A percentile compares a stretch with the other conserved stretches of the same genome.
Evolutionary conservation across 2,329 filamentous ascomycete species (phyloP).

Genomic region (Alternaria postmessia): DNA sequence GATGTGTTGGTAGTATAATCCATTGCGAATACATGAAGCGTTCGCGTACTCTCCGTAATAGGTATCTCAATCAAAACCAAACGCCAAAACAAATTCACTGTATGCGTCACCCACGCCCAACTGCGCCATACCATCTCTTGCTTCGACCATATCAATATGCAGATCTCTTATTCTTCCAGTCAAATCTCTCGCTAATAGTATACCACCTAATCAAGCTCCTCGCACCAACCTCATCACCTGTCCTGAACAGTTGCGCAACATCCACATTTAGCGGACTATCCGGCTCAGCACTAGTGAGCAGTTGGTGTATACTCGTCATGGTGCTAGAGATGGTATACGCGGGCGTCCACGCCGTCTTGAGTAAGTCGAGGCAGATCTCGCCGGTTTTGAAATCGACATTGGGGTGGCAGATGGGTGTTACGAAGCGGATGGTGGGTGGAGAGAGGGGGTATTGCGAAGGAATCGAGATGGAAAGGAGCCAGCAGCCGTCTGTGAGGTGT

Average conservation of each 20-base stretch:
- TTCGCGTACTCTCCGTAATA: neutral
- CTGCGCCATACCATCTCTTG: neutral
- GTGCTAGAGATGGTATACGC: conserved; percentile 82
- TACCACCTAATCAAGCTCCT: conserved; percentile 76
- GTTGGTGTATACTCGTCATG: conserved; percentile 74
- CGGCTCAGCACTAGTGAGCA: conserved; percentile 72
- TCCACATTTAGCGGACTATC: conserved; percentile 83
- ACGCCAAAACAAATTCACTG: conserved; percentile 2
- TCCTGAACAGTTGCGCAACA: conserved; percentile 73
- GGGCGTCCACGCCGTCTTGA: conserved; percentile 80
- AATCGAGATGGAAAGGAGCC: conserved; percentile 80
- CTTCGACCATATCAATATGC: neutral
- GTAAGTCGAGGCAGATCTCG: conserved; percentile 92
- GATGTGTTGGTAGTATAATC: neutral
- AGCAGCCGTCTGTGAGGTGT: conserved; percentile 69
- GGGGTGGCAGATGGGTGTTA: conserved; percentile 59
- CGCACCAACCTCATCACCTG: conserved; percentile 73
- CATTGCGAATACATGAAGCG: neutral
- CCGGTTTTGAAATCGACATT: conserved; percentile 67
- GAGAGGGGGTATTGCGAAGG: conserved; percentile 79
- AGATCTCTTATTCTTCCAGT: conserved; percentile 5
- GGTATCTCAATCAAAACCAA: conserved; percentile 8
- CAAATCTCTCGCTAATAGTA: conserved; percentile 63
- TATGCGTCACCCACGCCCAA: neutral
- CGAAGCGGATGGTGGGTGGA: conserved; percentile 80